phyloP scores from a whole-genome alignment of 2,329 filamentous ascomycete genomes.

The Fusarium nelsonii region DNA sequence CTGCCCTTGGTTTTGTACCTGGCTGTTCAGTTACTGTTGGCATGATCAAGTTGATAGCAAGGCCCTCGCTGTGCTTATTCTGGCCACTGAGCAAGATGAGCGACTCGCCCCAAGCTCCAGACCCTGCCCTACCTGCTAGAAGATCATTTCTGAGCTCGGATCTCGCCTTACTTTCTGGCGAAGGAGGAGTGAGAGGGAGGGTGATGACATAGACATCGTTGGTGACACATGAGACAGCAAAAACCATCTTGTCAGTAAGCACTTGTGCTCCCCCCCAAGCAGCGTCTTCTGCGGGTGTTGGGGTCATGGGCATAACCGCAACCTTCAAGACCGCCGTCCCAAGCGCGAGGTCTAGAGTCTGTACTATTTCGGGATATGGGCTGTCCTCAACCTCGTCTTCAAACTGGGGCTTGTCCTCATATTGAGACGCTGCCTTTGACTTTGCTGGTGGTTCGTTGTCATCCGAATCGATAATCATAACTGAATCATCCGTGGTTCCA shows the following conservation, averaged over 20 bases:
- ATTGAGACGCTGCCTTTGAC: conserved; percentile 49
- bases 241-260: conserved; percentile 70
- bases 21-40: conserved; percentile 57
- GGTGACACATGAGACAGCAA: conserved; percentile 70
- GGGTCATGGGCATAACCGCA: conserved; percentile 66
- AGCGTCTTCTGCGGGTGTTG: conserved; percentile 61
- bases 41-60: conserved; percentile 67
- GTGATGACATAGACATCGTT: conserved; percentile 69
- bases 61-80: conserved; percentile 63
- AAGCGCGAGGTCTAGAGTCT: conserved; percentile 71
- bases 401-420: conserved; percentile 69
- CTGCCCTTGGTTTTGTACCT: conserved; percentile 55
- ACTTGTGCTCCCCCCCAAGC: conserved; percentile 62
- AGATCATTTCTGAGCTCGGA: conserved; percentile 65
- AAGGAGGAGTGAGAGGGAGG: conserved; percentile 71
- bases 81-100: conserved; percentile 67
- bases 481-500: conserved; percentile 63
- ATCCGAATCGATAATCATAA: conserved; percentile 75
- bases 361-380: conserved; percentile 67
- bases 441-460: conserved; percentile 63
- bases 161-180: conserved; percentile 68
- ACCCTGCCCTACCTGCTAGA: conserved; percentile 67
- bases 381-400: conserved; percentile 64
- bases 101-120: conserved; percentile 73
- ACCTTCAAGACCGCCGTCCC: conserved; percentile 68